phyloP scores from a whole-genome alignment of 768 basidiomycete species.

The Suillus alpinus region DNA sequence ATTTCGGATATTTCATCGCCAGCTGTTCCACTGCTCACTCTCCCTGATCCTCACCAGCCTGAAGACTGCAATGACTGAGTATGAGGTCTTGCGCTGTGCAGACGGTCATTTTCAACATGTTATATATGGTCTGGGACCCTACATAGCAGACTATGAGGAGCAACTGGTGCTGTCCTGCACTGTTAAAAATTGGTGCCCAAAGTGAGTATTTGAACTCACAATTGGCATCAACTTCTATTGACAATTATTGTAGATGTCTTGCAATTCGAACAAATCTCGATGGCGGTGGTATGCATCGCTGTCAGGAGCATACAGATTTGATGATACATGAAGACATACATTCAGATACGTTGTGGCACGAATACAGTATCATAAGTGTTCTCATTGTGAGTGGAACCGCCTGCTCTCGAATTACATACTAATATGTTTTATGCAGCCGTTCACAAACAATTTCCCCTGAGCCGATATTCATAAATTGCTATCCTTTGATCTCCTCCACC shows the following conservation, averaged over 20 bases:
- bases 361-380: conserved; percentile 30
- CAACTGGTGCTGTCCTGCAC: conserved; percentile 31
- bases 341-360: conserved; percentile 26
- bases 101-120: conserved; percentile 30
- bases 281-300: conserved; percentile 1
- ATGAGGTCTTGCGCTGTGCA: conserved; percentile 19
- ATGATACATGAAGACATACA: conserved; percentile 18
- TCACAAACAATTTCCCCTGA: conserved; percentile 7
- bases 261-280: conserved; percentile 10
- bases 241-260: conserved; percentile 3
- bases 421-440: conserved; percentile 7
- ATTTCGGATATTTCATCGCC: conserved; percentile 30
- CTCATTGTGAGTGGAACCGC: conserved; percentile 26
- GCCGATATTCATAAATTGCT: too few relatives aligned
- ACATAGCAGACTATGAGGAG: conserved; percentile 41
- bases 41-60: conserved; percentile 23
- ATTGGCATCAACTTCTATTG: conserved; percentile 5
- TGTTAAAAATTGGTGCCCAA: conserved; percentile 35
- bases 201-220: conserved; percentile 18
- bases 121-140: conserved; percentile 34
- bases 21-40: conserved; percentile 31
- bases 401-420: neutral
- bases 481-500: too few relatives aligned
- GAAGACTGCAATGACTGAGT: conserved; percentile 23
- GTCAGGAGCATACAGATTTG: conserved; percentile 18